Evolutionary conservation across 257 asterid species (phyloP), one percentile per base, ranked within the genome.

Genomic region (Scutellaria barbata): DNA sequence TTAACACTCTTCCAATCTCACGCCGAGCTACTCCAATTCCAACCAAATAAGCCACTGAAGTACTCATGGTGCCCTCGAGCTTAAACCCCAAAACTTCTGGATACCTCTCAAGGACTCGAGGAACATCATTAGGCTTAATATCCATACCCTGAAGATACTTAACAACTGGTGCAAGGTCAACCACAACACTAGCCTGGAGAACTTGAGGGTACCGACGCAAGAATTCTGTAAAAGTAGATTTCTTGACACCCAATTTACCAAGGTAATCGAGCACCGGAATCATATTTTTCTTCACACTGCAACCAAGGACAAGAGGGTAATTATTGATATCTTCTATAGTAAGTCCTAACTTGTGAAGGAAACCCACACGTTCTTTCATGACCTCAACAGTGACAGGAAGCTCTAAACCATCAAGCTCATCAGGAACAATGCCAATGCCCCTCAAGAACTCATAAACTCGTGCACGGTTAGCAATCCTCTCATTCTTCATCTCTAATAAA

Each of bases 251-350:
- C 76, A 94, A 68, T 61, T 89, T 94, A 39, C 99, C 99, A 14
- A 94, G 96, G 85, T 83, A 94, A 78, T 94, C 98, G 33, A 94
- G 95, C 69, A 94, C 99, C 0, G 98, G 99, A 47, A 94, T 80
- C 98, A 94, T 94, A 78, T 94, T 94, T 75, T 92, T 95, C 89
- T 95, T 95, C 82, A 95, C 97, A 59, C 97, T 89, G 88, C 99
- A 95, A 41, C 98, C 99, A 62, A 95, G 95, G 68, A 95, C 96
- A 55, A 92, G 98, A 45, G 98, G 99, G 79, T 92, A 95, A 72
- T 85, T 89, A 81, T 92, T 95, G 61, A 95, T 95, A 77, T 95
- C 99, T 74, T 87, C 96, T 53, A 92, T 70, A 0, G 95, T 86
- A 56, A 95, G 94, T n/a, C 99, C 98, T 74, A 95, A 77, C 40